phyloP scores from a whole-genome alignment of 225 moss, liverwort and hornwort genomes.

The Sphagnum contortum region DNA sequence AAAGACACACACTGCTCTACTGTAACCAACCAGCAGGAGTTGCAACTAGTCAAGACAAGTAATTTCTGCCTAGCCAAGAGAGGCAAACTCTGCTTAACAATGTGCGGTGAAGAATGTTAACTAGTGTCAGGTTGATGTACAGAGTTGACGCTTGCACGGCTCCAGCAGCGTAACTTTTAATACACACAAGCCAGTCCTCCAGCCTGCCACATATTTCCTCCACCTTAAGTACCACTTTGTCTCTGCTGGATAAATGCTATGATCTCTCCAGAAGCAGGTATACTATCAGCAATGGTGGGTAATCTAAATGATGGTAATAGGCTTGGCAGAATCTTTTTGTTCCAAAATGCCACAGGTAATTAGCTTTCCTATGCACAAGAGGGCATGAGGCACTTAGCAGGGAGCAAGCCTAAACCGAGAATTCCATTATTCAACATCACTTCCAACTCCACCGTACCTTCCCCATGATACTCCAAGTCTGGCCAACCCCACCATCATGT shows the following conservation, averaged over 20 bases:
- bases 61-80: background rate
- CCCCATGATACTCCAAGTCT: too few species aligned
- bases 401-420: too few species aligned
- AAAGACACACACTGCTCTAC: background rate
- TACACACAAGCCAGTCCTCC: background rate
- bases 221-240: background rate
- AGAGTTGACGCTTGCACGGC: conserved; percentile 1
- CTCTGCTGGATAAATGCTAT: too few species aligned
- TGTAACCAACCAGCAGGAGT: background rate
- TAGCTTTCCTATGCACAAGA: too few species aligned
- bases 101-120: background rate
- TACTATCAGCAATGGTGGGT: background rate
- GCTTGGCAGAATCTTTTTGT: too few species aligned
- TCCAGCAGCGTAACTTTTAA: background rate
- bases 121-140: background rate
- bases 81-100: conserved; percentile 1
- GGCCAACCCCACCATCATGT: too few species aligned
- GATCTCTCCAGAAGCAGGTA: background rate
- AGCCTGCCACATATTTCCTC: conserved; percentile 1
- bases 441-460: too few species aligned
- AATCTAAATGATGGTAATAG: background rate
- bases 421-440: too few species aligned
- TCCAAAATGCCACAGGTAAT: too few species aligned
- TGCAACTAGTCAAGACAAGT: background rate
- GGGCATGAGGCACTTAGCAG: too few species aligned